These are phyloP conservation scores for Juncus effusus DNA, from an alignment of 176 grass and related monocot genomes.

Conservation along the genomic window DNA sequence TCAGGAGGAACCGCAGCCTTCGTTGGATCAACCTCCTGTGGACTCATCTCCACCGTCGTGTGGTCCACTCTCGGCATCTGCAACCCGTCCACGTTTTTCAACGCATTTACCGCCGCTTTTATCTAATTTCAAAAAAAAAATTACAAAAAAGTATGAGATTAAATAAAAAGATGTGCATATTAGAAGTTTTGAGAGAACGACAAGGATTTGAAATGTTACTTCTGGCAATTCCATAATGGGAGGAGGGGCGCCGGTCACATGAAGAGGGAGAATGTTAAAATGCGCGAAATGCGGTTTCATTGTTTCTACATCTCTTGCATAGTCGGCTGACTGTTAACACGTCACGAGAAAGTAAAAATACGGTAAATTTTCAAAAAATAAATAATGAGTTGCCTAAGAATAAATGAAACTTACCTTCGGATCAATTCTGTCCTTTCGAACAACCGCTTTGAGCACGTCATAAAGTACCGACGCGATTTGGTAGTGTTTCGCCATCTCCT, in stretches of 20 bases:
- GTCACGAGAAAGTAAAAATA: neutral
- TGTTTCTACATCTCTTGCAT: slow-evolving; percentile 56
- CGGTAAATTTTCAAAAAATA: neutral
- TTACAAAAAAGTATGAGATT: slow-evolving; percentile 6
- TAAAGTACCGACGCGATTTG: slow-evolving; percentile 72
- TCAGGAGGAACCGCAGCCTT: slow-evolving; percentile 1
- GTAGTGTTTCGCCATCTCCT: slow-evolving; percentile 70
- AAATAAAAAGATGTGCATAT: neutral
- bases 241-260: slow-evolving; percentile 45
- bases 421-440: slow-evolving; percentile 28
- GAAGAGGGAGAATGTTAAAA: slow-evolving; percentile 98
- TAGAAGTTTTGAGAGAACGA: neutral
- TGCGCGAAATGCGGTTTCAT: slow-evolving; percentile 58
- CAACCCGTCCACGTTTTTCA: slow-evolving; percentile 33
- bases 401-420: slow-evolving; percentile 38
- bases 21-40: slow-evolving; percentile 20
- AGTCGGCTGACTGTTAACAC: slow-evolving; percentile 40
- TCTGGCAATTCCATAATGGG: slow-evolving; percentile 85
- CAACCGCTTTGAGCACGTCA: slow-evolving; percentile 75
- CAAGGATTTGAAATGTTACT: slow-evolving; percentile 38
- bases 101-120: slow-evolving; percentile 60
- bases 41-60: neutral
- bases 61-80: slow-evolving; percentile 36
- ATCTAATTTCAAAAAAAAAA: slow-evolving; percentile 42
- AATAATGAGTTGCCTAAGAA: neutral